These are phyloP conservation scores for Dillenia suffruticosa DNA, from an alignment of 164 flowering plant species.

Conservation along the genomic window DNA sequence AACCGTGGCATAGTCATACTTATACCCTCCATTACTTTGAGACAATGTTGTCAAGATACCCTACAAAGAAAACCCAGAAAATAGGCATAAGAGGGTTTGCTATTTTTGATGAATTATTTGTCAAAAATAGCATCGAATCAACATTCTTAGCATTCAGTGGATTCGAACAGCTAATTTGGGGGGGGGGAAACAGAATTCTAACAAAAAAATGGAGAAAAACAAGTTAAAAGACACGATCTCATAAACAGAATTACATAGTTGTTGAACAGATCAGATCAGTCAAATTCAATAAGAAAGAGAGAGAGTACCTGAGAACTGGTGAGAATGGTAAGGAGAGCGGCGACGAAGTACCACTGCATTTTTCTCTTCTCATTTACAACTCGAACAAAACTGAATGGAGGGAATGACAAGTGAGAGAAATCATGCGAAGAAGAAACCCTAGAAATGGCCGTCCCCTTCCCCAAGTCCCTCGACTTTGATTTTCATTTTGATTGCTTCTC, in stretches of 20 bases:
- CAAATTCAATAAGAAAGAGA: neutral
- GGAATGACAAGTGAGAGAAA: too few relatives aligned
- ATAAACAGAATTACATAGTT: neutral
- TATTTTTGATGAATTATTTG: neutral
- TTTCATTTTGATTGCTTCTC: too few relatives aligned
- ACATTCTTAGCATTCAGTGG: neutral
- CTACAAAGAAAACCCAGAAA: slow-evolving; percentile 29
- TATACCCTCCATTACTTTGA: slow-evolving; percentile 76
- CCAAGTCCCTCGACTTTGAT: too few relatives aligned
- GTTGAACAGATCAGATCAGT: neutral
- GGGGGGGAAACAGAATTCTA: neutral
- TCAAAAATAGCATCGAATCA: neutral
- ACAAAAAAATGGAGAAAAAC: neutral
- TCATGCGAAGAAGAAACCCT: too few relatives aligned
- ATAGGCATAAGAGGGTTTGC: neutral
- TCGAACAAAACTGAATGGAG: neutral
- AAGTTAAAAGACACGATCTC: neutral
- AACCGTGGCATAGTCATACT: slow-evolving; percentile 88
- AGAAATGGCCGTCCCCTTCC: too few relatives aligned
- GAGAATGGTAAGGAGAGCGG: slow-evolving; percentile 74
- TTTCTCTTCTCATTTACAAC: slow-evolving; percentile 1
- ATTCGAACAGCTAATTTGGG: neutral
- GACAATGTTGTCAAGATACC: slow-evolving; percentile 89
- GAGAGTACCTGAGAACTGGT: slow-evolving; percentile 80
- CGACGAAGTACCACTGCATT: slow-evolving; percentile 91